These are phyloP conservation scores for Mycena polygramma DNA, from an alignment of 768 basidiomycete genomes.

Conservation along the genomic window DNA sequence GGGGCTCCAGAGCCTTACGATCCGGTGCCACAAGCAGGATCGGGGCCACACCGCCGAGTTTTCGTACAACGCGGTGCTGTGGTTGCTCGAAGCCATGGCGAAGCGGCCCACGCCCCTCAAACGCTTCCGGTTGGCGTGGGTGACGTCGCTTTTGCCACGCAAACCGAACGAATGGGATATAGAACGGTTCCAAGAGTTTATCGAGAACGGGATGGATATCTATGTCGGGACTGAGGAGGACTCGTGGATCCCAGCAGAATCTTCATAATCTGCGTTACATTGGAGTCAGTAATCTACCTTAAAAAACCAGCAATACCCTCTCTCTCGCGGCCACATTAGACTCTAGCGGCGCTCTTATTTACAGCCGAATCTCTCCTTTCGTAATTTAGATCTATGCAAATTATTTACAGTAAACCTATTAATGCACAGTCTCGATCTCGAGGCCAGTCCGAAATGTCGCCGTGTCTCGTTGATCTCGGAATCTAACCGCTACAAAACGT, in stretches of 20 bases:
- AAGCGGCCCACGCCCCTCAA: background rate
- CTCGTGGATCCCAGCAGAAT: constrained; percentile 1
- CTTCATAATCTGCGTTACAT: too few species aligned
- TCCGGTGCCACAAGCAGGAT: constrained; percentile 1
- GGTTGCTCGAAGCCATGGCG: constrained; percentile 2
- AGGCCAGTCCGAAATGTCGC: too few species aligned
- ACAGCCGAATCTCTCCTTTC: too few species aligned
- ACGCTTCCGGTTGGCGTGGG: constrained; percentile 12
- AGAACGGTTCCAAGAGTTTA: background rate
- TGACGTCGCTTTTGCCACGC: constrained; percentile 16
- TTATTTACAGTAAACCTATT: too few species aligned
- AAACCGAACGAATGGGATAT: constrained; percentile 2
- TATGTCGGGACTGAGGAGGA: constrained; percentile 7
- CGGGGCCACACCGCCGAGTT: constrained; percentile 9
- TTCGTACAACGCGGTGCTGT: constrained; percentile 9
- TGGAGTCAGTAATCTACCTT: too few species aligned
- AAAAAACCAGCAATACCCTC: too few species aligned
- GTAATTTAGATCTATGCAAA: too few species aligned
- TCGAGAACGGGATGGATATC: constrained; percentile 7
- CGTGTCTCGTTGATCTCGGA: too few species aligned
- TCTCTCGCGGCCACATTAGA: too few species aligned
- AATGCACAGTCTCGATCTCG: too few species aligned
- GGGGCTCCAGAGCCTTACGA: constrained; percentile 8
- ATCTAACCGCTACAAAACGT: too few species aligned
- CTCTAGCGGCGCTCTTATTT: too few species aligned